These are phyloP conservation scores for Malus hybrid DNA, from an alignment of 331 rosid genomes.

Conservation along the genomic window DNA sequence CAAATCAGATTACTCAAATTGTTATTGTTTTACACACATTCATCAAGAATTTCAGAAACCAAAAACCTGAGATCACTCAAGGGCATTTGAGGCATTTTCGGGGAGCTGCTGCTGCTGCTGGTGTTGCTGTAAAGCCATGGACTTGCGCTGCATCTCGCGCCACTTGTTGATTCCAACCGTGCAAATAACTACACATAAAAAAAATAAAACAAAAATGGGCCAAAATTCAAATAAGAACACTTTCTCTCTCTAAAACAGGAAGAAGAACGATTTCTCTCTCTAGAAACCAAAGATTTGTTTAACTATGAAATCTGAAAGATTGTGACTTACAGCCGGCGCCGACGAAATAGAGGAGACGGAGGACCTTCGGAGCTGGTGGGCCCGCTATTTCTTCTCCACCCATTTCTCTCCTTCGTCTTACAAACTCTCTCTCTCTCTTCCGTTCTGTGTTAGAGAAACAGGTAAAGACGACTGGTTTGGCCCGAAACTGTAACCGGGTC, in stretches of 20 bases:
- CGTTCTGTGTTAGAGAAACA: neutral
- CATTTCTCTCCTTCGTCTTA: slow-evolving; percentile 18
- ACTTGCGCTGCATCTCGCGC: slow-evolving; percentile 56
- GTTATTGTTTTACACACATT: neutral
- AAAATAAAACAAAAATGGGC: neutral
- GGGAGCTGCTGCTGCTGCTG: slow-evolving; percentile 21
- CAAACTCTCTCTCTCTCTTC: neutral
- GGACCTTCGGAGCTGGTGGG: slow-evolving; percentile 74
- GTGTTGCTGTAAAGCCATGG: slow-evolving; percentile 21
- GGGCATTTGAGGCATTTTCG: slow-evolving; percentile 27
- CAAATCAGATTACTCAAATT: neutral
- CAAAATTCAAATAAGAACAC: no score
- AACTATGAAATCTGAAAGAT: neutral
- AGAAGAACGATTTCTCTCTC: no score
- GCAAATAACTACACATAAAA: slow-evolving; percentile 44
- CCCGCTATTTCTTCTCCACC: slow-evolving; percentile 71
- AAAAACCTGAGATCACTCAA: slow-evolving; percentile 38
- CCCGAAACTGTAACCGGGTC: neutral
- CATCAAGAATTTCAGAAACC: neutral
- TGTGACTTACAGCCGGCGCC: slow-evolving; percentile 71
- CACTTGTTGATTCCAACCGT: slow-evolving; percentile 57
- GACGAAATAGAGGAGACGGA: slow-evolving; percentile 55
- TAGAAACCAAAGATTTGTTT: no score
- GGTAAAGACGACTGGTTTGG: no score
- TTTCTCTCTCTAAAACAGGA: no score